Evolutionary conservation across 495 filamentous ascomycete genomes (phyloP).

Genomic region (Podospora appendiculata): DNA sequence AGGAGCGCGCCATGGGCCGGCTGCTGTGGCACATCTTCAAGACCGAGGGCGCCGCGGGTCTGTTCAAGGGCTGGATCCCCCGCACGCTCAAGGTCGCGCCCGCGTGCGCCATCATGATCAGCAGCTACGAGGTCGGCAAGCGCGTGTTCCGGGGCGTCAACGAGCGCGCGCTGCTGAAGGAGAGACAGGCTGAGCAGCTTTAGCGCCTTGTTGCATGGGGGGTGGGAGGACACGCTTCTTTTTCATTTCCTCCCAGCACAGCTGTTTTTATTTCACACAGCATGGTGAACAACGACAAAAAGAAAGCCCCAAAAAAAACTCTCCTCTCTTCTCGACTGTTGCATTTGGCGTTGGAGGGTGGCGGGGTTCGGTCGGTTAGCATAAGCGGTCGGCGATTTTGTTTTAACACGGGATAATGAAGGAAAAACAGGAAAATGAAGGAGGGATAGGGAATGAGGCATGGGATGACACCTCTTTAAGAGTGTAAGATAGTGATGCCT

Average conservation of each 20-base stretch:
- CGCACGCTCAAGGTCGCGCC: conserved; percentile 91
- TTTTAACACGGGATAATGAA: not conserved
- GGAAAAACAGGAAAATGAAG: not conserved
- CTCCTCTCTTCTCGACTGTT: too few relatives aligned
- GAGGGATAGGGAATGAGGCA: not conserved
- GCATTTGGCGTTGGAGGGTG: too few relatives aligned
- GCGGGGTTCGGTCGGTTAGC: not conserved
- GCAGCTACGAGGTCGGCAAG: conserved; percentile 93
- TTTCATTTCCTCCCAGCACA: too few relatives aligned
- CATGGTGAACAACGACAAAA: too few relatives aligned
- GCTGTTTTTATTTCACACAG: too few relatives aligned
- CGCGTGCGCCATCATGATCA: conserved; percentile 99
- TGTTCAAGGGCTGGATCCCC: conserved; percentile 88
- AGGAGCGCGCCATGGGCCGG: conserved; percentile 64
- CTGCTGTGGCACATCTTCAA: conserved; percentile 84
- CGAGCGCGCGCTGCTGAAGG: conserved; percentile 41
- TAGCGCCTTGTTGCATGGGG: not conserved
- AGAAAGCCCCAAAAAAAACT: too few relatives aligned
- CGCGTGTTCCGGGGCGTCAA: conserved; percentile 75
- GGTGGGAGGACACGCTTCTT: too few relatives aligned
- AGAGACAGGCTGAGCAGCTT: conserved; percentile 1
- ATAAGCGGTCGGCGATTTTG: not conserved
- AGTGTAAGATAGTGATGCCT: not conserved
- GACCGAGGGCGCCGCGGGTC: conserved; percentile 68
- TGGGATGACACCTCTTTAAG: too few relatives aligned